Percentiles rank a stretch among this genome's conserved stretches.
Evolutionary conservation across 768 basidiomycete species (phyloP).

Genomic region (Kwoniella europaea): DNA sequence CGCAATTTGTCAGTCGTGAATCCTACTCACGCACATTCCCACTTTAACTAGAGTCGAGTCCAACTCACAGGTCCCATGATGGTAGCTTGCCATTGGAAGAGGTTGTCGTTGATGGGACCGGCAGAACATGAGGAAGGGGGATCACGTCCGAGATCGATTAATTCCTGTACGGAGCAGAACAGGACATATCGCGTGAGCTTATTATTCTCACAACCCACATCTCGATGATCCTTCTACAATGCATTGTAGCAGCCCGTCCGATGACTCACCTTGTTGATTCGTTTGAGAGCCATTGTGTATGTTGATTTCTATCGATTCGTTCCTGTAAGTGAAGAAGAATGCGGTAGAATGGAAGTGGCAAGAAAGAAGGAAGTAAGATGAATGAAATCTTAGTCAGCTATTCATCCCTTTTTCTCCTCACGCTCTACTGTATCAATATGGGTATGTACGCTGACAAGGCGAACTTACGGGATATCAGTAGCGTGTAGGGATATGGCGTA

Average conservation of each 20-base stretch:
- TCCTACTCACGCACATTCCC: not conserved
- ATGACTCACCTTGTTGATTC: slow-evolving; percentile 90
- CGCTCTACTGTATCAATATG: not conserved
- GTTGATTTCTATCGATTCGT: not conserved
- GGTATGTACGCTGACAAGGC: too few relatives aligned
- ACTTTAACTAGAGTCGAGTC: not conserved
- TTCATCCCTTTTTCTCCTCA: not conserved
- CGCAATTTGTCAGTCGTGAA: not conserved
- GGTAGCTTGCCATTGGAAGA: slow-evolving; percentile 99
- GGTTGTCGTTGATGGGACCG: slow-evolving; percentile 94
- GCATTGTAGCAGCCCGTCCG: not conserved
- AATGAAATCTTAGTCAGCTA: slow-evolving; percentile 1
- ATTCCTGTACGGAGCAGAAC: slow-evolving; percentile 68
- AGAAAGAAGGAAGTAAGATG: not conserved
- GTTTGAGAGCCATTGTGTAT: slow-evolving; percentile 85
- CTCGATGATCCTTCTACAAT: not conserved
- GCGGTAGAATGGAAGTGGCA: slow-evolving; percentile 8
- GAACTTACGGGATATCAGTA: not conserved
- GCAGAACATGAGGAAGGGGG: slow-evolving; percentile 99
- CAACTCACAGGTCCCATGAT: slow-evolving; percentile 95
- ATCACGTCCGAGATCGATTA: slow-evolving; percentile 98
- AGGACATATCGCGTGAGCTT: slow-evolving; percentile 29
- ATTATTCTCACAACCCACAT: not conserved
- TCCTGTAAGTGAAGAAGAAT: not conserved
- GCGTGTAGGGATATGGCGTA: not conserved